phyloP scores from a whole-genome alignment of 352 stramenopile species.

The Thraustochytrium sp. region DNA sequence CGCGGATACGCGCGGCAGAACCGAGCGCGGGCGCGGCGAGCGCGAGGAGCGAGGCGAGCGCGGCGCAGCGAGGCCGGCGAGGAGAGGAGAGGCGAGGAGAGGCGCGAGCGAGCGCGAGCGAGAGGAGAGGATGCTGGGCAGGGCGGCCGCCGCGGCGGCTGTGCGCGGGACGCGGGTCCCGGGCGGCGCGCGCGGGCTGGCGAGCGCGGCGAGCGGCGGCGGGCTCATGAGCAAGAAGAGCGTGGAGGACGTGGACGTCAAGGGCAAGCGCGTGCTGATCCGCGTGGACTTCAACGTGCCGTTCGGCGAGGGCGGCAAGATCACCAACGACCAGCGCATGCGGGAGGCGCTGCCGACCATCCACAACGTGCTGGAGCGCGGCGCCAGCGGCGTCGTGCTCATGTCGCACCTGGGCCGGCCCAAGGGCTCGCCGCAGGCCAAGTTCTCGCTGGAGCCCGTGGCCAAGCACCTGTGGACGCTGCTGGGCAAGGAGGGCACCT shows the following conservation, averaged over 20 bases:
- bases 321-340: conserved; percentile 96
- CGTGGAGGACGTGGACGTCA: conserved; percentile 84
- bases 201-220: background rate
- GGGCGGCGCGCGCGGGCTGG: background rate
- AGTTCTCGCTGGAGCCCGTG: conserved; percentile 92
- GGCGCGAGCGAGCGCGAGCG: too few species aligned
- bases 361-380: conserved; percentile 91
- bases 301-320: conserved; percentile 87
- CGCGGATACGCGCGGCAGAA: too few species aligned
- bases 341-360: conserved; percentile 89
- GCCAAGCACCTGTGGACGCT: conserved; percentile 81
- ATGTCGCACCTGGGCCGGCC: conserved; percentile 96
- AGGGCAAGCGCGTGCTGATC: conserved; percentile 95
- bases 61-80: too few species aligned
- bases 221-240: conserved; percentile 35
- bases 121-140: background rate
- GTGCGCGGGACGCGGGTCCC: background rate
- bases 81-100: too few species aligned
- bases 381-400: conserved; percentile 91
- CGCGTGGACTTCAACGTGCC: conserved; percentile 99
- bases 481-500: conserved; percentile 80
- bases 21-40: too few species aligned
- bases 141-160: too few species aligned
- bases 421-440: conserved; percentile 84
- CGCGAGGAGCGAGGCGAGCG: too few species aligned